Conservation (phyloP, 2,329 filamentous ascomycete genomes). For the Exophiala sp. region DNA sequence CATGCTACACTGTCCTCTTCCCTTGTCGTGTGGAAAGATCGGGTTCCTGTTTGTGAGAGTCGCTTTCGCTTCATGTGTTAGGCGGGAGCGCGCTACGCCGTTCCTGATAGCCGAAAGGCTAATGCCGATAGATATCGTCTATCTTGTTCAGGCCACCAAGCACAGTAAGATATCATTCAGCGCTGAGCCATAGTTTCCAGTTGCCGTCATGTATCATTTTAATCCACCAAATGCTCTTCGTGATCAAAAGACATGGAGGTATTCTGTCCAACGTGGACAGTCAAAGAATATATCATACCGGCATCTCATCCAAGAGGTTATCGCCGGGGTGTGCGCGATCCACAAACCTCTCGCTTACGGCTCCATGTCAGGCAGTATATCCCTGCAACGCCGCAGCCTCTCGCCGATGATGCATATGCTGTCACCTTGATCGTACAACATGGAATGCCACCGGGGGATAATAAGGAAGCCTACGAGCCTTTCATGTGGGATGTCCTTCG, state of each 20-base stretch:
- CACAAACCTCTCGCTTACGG: conserved; percentile 7
- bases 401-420: neutral
- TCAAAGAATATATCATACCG: conserved; percentile 10
- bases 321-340: conserved; percentile 12
- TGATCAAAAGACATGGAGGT: neutral
- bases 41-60: too few species aligned
- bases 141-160: too few species aligned
- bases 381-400: neutral
- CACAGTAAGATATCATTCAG: too few species aligned
- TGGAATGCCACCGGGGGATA: conserved; percentile 5
- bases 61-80: too few species aligned
- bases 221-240: neutral
- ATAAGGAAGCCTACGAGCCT: conserved; percentile 14
- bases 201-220: too few species aligned
- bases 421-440: conserved; percentile 8
- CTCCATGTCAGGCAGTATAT: conserved; percentile 15
- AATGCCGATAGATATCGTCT: too few species aligned
- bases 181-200: too few species aligned
- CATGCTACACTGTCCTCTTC: too few species aligned
- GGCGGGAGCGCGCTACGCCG: too few species aligned
- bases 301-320: conserved; percentile 9
- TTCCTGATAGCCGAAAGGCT: too few species aligned
- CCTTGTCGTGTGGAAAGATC: too few species aligned
- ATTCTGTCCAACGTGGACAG: neutral
- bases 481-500: conserved; percentile 6